Evolutionary conservation across 2,329 filamentous ascomycete species (phyloP).

Genomic region (Calonectria honghensis): DNA sequence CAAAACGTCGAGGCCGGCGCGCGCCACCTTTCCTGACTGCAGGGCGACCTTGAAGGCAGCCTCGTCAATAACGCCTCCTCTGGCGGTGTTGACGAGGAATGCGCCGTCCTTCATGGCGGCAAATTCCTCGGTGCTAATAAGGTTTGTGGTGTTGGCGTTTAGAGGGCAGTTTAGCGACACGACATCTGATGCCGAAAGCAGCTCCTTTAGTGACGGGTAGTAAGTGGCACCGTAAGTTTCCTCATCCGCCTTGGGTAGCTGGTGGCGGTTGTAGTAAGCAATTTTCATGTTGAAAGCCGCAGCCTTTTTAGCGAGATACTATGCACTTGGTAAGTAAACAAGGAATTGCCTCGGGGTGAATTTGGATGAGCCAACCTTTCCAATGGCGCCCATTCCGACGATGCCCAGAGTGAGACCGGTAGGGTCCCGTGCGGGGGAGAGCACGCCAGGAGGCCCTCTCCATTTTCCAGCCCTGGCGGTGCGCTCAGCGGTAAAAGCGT

Average conservation of each 20-base stretch:
- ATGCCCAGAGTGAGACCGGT: slow-evolving; percentile 65
- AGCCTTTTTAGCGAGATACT: slow-evolving; percentile 63
- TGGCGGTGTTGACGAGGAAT: slow-evolving; percentile 69
- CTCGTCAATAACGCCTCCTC: slow-evolving; percentile 69
- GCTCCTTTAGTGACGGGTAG: slow-evolving; percentile 58
- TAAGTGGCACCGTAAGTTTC: slow-evolving; percentile 59
- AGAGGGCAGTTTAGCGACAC: slow-evolving; percentile 62
- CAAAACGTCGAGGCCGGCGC: slow-evolving; percentile 68
- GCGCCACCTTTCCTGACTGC: slow-evolving; percentile 64
- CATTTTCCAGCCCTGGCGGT: slow-evolving; percentile 60
- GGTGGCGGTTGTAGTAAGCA: slow-evolving; percentile 63
- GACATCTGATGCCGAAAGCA: slow-evolving; percentile 63
- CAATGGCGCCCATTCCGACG: slow-evolving; percentile 67
- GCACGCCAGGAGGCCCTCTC: slow-evolving; percentile 52
- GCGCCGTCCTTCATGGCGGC: slow-evolving; percentile 66
- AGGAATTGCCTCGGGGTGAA: accelerated
- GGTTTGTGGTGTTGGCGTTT: slow-evolving; percentile 59
- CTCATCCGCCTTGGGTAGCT: slow-evolving; percentile 58
- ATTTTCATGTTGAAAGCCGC: slow-evolving; percentile 64
- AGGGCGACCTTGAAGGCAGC: slow-evolving; percentile 65
- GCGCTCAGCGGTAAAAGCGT: slow-evolving; percentile 63
- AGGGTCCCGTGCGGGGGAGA: slow-evolving; percentile 62
- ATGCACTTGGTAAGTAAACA: slow-evolving; percentile 27
- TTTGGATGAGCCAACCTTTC: slow-evolving; percentile 47
- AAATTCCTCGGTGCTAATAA: slow-evolving; percentile 63